Evolutionary conservation across 1,284 basidiomycete genomes (phyloP), one percentile per base, ranked within the genome.

Genomic region (Malassezia psittaci): DNA sequence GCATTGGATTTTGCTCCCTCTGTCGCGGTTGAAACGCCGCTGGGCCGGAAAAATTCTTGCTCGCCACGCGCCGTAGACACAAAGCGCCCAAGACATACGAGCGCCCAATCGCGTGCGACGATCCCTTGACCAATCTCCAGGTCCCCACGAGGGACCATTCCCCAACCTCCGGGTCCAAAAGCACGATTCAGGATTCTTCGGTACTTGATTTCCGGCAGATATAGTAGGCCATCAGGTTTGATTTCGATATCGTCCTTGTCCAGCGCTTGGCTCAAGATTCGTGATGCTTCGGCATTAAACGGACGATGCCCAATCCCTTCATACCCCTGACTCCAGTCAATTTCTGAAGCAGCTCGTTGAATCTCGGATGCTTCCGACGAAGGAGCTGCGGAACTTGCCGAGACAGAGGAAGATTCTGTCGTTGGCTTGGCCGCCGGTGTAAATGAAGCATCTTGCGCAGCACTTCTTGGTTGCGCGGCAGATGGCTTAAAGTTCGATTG

Each of bases 121-220:
- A 91, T 81, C 71, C 83, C 87, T 6, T 86, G 85, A 2, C 64
- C 64, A 0, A 74, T 67, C 66, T 90, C 87, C 10, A 88, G 90
- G 77, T 91, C 88, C 45, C 87, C 85, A 19, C 93, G 82, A 2
- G 93, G 93, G 12, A 90, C 93, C 53, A 96, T 81, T 16, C 93
- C 93, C 93, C 93, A 96, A 3, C 86, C 91, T 12, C 93, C 93
- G 6, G 93, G 93, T 9, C 93, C 93, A 68, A 98, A 96, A 0
- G 93, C 90, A 61, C 81, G 83, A 79, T 96, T 96, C 43, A 96
- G 77, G 37, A 90, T 85, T 13, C 93, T 83, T n/a, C 93, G 82
- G 74, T 96, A 98, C 76, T 96, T 94, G 75, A 96, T 98, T 76
- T 96, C 93, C 21, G 93, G 93, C 10, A 98, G 83, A 77, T 96